These are phyloP conservation scores for Entomortierella parvispora DNA, from an alignment of 192 early-diverging fungal species.

Conservation along the genomic window DNA sequence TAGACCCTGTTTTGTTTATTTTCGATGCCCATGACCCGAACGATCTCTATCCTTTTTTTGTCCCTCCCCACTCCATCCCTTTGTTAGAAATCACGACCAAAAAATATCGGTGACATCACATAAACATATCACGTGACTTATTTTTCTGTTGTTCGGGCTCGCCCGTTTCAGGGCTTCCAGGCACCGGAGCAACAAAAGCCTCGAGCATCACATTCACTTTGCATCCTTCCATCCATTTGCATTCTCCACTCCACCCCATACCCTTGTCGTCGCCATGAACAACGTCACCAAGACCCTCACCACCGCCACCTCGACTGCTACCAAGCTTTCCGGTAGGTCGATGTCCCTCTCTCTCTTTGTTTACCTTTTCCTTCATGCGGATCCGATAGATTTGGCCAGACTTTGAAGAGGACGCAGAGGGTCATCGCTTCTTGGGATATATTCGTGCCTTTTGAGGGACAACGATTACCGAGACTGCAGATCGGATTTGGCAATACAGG, in stretches of 20 bases:
- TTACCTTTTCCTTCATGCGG: neutral
- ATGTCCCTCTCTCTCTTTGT: neutral
- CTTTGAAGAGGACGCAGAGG: too few species aligned
- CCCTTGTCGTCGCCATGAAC: constrained; percentile 35
- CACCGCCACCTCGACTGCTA: constrained; percentile 25
- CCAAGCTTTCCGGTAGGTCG: constrained; percentile 46
- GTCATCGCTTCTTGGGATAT: too few species aligned
- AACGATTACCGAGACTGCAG: too few species aligned
- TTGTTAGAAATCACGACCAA: too few species aligned
- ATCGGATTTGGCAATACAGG: too few species aligned
- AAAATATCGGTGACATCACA: too few species aligned
- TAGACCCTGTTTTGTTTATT: neutral
- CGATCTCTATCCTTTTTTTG: too few species aligned
- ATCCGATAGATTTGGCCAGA: too few species aligned
- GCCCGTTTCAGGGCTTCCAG: neutral
- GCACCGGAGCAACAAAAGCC: neutral
- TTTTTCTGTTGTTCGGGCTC: neutral
- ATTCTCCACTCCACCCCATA: constrained; percentile 7
- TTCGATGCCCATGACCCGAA: neutral
- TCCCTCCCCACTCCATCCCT: too few species aligned
- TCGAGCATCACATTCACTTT: constrained; percentile 2
- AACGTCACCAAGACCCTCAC: constrained; percentile 43
- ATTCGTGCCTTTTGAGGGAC: too few species aligned
- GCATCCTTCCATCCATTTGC: neutral
- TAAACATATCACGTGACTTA: neutral